Evolutionary conservation across 2,329 filamentous ascomycete species (phyloP).

Genomic region (Magnaporthiopsis incrustans): DNA sequence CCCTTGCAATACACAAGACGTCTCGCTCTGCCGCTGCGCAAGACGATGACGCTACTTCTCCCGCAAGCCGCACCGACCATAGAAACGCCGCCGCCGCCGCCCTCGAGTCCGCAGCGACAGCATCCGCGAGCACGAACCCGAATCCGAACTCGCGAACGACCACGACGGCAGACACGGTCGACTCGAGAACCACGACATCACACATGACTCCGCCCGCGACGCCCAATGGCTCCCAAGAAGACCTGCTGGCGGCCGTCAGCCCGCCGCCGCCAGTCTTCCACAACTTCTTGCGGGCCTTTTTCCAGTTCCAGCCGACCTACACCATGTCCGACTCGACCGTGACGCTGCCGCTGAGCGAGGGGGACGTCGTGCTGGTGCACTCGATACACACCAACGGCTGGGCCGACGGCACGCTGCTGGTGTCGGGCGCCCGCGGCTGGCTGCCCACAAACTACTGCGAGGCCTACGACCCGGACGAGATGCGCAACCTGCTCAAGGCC

Average conservation of each 20-base stretch:
- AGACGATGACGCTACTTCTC: slow-evolving; percentile 17
- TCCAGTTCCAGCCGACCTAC: slow-evolving; percentile 77
- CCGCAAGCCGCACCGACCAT: slow-evolving; percentile 15
- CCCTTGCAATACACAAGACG: slow-evolving; percentile 44
- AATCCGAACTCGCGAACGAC: neutral
- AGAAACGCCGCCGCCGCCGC: slow-evolving; percentile 14
- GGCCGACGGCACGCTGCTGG: slow-evolving; percentile 88
- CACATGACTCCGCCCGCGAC: slow-evolving; percentile 75
- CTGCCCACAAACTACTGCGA: slow-evolving; percentile 98
- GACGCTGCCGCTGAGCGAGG: slow-evolving; percentile 79
- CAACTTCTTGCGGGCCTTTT: slow-evolving; percentile 91
- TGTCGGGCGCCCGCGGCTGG: slow-evolving; percentile 85
- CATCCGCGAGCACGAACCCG: slow-evolving; percentile 1
- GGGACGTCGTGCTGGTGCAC: slow-evolving; percentile 88
- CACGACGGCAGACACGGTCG: slow-evolving; percentile 12
- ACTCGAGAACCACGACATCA: slow-evolving; percentile 37
- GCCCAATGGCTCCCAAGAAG: slow-evolving; percentile 60
- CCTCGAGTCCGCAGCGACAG: slow-evolving; percentile 1
- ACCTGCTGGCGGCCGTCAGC: slow-evolving; percentile 35
- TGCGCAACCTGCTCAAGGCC: slow-evolving; percentile 76
- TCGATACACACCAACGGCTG: slow-evolving; percentile 97
- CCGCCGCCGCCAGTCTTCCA: slow-evolving; percentile 64
- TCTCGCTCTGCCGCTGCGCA: slow-evolving; percentile 18
- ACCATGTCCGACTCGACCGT: slow-evolving; percentile 76
- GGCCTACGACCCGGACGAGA: slow-evolving; percentile 80